Base-by-base conservation (phyloP, 169 alveolate species). In the Plasmodium knowlesi region DNA sequence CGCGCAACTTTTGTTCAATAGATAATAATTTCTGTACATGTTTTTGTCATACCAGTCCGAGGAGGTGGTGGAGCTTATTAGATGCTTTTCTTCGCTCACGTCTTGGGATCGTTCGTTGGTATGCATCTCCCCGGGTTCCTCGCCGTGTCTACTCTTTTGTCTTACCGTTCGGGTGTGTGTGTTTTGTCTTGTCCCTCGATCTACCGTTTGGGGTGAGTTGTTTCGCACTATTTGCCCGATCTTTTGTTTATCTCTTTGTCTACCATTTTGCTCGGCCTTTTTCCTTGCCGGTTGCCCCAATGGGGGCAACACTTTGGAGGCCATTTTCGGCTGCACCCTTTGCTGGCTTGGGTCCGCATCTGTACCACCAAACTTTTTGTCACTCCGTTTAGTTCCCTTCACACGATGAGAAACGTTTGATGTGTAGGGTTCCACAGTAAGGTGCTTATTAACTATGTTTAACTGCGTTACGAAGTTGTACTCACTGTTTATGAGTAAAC, bases 1-100 rank as follows among this genome's bases (percentile, higher is more conserved):
- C 14, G 89, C 30, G 30, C 76, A 89, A 30, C 94, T 79, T 79
- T 89, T 78, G 70, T 79, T 89, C 25, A 79, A 74, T 14, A 89
- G 50, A 43, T 67, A 89, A 89, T 79, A 50, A 30, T 89, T 79
- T 43, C 78, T 61, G 72, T 82, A 78, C 76, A 79, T 57, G 71
- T 89, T 89, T 79, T 28, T 79, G 39, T 79, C 73, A 79, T 61
- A 89, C 76, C 22, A 5, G 3, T 61, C 76, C 19, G 94, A 71
- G 30, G 61, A 61, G 28, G 67, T 61, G 6, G 74, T 32, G 50
- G 32, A 30, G 73, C 88, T 54, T 16, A 32, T 39, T 16, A 57
- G 34, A 32, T 43, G 19, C 32, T 79, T 57, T 14, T 78, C 53
- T 79, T 79, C 25, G 37, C 34, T 1, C 37, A 6, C 32, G 34